Evolutionary conservation across 345 rosid genomes (phyloP).

Genomic region (Microcos paniculata): DNA sequence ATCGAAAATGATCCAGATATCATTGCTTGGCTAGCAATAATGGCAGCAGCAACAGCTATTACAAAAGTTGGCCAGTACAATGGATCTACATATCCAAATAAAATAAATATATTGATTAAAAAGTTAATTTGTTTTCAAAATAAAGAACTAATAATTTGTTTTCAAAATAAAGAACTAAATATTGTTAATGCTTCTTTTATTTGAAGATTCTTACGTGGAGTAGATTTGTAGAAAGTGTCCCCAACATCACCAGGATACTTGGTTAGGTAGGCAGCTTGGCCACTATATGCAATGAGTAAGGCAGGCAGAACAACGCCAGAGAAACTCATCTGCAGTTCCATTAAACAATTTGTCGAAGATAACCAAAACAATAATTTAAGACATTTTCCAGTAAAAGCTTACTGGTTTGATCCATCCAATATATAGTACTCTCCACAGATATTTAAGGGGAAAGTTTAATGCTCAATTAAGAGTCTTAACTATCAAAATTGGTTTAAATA

Average conservation of each 20-base stretch:
- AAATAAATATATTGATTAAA: neutral
- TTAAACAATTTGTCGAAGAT: neutral
- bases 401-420: neutral
- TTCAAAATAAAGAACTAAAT: too few relatives aligned
- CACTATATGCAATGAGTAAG: constrained; percentile 38
- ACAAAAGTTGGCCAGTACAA: constrained; percentile 84
- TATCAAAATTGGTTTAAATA: too few relatives aligned
- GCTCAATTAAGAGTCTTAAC: too few relatives aligned
- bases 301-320: constrained; percentile 48
- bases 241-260: constrained; percentile 34
- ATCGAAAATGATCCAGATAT: constrained; percentile 74
- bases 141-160: too few relatives aligned
- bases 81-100: constrained; percentile 33
- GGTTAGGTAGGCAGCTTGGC: constrained; percentile 65
- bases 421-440: neutral
- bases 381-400: neutral
- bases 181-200: too few relatives aligned
- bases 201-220: constrained; percentile 39
- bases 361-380: neutral
- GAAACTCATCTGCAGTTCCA: constrained; percentile 62
- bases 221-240: constrained; percentile 59
- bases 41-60: constrained; percentile 66
- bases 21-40: constrained; percentile 91
- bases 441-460: too few relatives aligned
- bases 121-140: neutral